Percentiles rank a stretch among this genome's conserved stretches.
These are phyloP conservation scores for Fusarium poae DNA, from an alignment of 2,329 filamentous ascomycete species.

Conservation along the genomic window DNA sequence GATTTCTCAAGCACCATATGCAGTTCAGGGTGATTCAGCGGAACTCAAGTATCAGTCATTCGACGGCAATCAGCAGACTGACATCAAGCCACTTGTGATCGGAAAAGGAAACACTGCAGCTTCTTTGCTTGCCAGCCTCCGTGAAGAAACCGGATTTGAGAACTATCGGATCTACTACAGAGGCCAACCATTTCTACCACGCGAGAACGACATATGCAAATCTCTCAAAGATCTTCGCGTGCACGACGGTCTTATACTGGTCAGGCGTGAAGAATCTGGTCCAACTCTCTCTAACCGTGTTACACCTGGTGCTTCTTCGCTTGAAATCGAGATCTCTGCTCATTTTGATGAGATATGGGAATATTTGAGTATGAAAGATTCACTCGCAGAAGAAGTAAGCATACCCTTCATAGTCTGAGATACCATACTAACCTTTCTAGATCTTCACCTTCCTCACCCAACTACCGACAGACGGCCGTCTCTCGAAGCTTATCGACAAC, in stretches of 20 bases:
- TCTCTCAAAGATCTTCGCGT: constrained; percentile 78
- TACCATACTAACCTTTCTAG: constrained; percentile 53
- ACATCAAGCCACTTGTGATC: constrained; percentile 73
- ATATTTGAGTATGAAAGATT: constrained; percentile 80
- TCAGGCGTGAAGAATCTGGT: constrained; percentile 69
- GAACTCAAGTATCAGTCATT: constrained; percentile 82
- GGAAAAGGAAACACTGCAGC: constrained; percentile 78
- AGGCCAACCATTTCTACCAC: constrained; percentile 74
- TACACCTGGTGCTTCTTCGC: constrained; percentile 66
- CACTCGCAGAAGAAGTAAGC: constrained; percentile 74
- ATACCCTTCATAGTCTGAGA: not conserved
- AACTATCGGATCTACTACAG: constrained; percentile 80
- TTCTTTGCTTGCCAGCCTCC: constrained; percentile 76
- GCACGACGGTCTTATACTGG: constrained; percentile 73
- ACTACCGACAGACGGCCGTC: constrained; percentile 75
- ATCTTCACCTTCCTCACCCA: constrained; percentile 78
- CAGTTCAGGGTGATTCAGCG: constrained; percentile 72
- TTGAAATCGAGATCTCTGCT: constrained; percentile 83
- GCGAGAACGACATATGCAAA: constrained; percentile 68
- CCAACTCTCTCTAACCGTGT: constrained; percentile 59
- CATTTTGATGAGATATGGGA: constrained; percentile 89
- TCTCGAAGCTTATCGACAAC: constrained; percentile 70
- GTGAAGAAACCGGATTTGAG: constrained; percentile 78
- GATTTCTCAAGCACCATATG: constrained; percentile 64
- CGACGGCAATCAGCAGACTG: constrained; percentile 69